A percentile compares a stretch with the other conserved stretches of the same genome.
phyloP scores from a whole-genome alignment of 495 filamentous ascomycete species.

The Neurospora terricola region DNA sequence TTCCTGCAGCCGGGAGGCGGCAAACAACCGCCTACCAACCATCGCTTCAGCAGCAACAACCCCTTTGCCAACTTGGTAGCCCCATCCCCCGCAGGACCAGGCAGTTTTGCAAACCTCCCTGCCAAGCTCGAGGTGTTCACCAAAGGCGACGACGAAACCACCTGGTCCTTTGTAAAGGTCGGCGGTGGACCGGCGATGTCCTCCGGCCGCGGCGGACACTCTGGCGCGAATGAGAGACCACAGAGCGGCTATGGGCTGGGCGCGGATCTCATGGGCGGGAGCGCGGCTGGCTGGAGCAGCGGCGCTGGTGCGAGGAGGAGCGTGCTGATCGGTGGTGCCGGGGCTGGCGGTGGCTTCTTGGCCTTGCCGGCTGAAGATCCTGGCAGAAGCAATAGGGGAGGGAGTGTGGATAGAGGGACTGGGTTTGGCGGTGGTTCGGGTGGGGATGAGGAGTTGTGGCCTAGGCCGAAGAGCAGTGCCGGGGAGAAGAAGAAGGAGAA shows the following conservation, averaged over 20 bases:
- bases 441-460: constrained; percentile 30
- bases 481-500: constrained; percentile 32
- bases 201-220: constrained; percentile 5
- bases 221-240: constrained; percentile 22
- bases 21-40: constrained; percentile 8
- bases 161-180: constrained; percentile 64
- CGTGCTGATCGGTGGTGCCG: constrained; percentile 54
- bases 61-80: constrained; percentile 35
- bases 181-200: constrained; percentile 9
- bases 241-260: constrained; percentile 43
- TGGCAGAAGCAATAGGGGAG: not conserved
- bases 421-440: not conserved
- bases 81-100: constrained; percentile 1
- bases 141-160: constrained; percentile 69
- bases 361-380: constrained; percentile 50
- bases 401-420: constrained; percentile 1
- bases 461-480: constrained; percentile 29
- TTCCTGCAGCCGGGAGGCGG: not conserved
- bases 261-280: constrained; percentile 24
- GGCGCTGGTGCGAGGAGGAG: constrained; percentile 36
- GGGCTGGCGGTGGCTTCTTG: constrained; percentile 71
- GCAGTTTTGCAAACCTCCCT: constrained; percentile 33
- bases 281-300: constrained; percentile 28
- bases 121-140: constrained; percentile 72
- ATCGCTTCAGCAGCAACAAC: constrained; percentile 42